These are phyloP conservation scores for Pyrenochaeta sp. DNA, from an alignment of 2,329 filamentous ascomycete species.

Conservation along the genomic window DNA sequence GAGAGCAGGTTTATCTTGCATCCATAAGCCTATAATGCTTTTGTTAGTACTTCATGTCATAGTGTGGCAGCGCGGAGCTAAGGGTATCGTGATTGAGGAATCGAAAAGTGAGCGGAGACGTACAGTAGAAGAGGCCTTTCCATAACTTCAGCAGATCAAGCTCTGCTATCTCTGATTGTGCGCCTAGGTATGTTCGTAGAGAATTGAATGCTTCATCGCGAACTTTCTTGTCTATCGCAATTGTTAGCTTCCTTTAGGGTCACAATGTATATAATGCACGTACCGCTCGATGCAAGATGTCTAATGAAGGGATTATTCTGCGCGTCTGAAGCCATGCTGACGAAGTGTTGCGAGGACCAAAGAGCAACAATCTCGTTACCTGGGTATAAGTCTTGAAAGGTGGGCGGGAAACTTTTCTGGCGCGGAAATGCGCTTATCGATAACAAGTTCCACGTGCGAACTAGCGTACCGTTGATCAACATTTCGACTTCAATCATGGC, in stretches of 20 bases:
- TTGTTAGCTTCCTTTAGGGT: constrained; percentile 12
- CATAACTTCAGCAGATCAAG: constrained; percentile 86
- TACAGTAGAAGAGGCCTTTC: constrained; percentile 91
- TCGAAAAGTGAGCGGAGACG: constrained; percentile 17
- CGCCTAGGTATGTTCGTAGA: constrained; percentile 78
- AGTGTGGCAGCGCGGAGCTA: background rate
- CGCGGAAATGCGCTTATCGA: constrained; percentile 29
- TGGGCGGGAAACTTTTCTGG: constrained; percentile 34
- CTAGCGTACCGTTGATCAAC: constrained; percentile 1
- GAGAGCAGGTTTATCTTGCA: constrained; percentile 87
- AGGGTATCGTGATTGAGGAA: background rate
- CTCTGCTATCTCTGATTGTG: constrained; percentile 67
- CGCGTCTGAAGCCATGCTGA: constrained; percentile 49
- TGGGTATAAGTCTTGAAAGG: constrained; percentile 4
- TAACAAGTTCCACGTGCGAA: constrained; percentile 14
- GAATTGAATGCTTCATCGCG: constrained; percentile 80
- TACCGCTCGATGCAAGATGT: constrained; percentile 85
- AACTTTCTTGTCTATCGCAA: constrained; percentile 72
- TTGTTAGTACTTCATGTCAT: constrained; percentile 11
- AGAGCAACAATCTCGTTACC: background rate
- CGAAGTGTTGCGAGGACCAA: constrained; percentile 2
- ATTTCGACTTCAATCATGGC: background rate
- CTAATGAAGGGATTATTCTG: constrained; percentile 76
- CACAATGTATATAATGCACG: constrained; percentile 33
- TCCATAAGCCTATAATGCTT: constrained; percentile 72